These are phyloP conservation scores for Picea sitchensis DNA, from an alignment of 75 land plant genomes.

Conservation along the genomic window DNA sequence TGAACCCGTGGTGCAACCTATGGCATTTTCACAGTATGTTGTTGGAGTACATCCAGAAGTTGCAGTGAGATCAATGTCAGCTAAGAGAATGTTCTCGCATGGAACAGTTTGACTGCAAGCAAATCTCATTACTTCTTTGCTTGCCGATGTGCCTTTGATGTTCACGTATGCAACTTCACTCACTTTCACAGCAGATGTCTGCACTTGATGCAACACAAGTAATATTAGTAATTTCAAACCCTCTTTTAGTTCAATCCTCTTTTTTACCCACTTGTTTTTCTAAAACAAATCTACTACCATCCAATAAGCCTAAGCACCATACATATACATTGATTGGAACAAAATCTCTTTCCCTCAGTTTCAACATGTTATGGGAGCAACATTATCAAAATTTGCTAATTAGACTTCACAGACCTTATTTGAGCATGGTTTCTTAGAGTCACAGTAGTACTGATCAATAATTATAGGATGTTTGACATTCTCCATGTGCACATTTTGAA, in stretches of 20 bases:
- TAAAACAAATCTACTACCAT: neutral
- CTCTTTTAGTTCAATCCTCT: neutral
- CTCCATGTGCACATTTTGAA: constrained; percentile 70
- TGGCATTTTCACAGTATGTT: constrained; percentile 60
- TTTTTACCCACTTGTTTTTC: neutral
- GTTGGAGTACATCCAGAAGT: constrained; percentile 17
- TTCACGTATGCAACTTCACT: constrained; percentile 41
- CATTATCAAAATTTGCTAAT: neutral
- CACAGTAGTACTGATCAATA: constrained; percentile 95
- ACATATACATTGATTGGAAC: neutral
- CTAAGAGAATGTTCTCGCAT: constrained; percentile 54
- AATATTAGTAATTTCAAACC: neutral
- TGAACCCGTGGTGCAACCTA: constrained; percentile 37
- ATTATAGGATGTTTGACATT: constrained; percentile 80
- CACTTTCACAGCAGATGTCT: constrained; percentile 73
- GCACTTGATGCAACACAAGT: constrained; percentile 13
- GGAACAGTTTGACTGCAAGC: constrained; percentile 74
- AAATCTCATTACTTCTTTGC: constrained; percentile 62
- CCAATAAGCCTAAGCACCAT: neutral
- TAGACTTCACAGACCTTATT: constrained; percentile 35
- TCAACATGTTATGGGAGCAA: neutral
- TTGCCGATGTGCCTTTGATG: constrained; percentile 85
- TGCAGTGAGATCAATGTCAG: constrained; percentile 46
- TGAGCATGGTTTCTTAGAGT: constrained; percentile 53
- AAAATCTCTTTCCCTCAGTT: neutral